Evolutionary conservation across 2,329 filamentous ascomycete species (phyloP).

Genomic region (Alternaria dauci): DNA sequence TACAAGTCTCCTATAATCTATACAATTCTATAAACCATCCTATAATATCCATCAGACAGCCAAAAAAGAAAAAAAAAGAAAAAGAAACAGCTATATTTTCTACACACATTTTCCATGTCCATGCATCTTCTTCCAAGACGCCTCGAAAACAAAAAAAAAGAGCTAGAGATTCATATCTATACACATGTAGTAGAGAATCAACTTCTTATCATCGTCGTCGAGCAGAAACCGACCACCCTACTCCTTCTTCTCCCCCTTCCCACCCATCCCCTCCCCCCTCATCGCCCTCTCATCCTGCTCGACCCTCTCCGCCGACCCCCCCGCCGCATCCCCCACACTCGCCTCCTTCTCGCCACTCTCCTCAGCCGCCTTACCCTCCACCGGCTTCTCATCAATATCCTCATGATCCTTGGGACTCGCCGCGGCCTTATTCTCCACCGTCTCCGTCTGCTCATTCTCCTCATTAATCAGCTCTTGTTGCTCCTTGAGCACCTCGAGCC

Average conservation of each 20-base stretch:
- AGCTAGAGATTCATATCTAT: background rate
- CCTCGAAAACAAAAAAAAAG: too few species aligned
- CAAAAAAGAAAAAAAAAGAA: too few species aligned
- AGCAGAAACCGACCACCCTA: background rate
- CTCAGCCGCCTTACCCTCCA: constrained; percentile 33
- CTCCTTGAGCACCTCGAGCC: constrained; percentile 96
- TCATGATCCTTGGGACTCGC: constrained; percentile 84
- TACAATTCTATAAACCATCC: too few species aligned
- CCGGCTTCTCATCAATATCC: constrained; percentile 86
- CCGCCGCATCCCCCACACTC: constrained; percentile 34
- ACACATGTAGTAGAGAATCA: constrained; percentile 26
- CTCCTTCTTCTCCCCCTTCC: constrained; percentile 34
- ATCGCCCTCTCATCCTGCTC: constrained; percentile 45
- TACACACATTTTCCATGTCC: too few species aligned
- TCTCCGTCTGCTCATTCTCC: constrained; percentile 89
- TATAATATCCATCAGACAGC: too few species aligned
- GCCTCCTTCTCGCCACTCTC: constrained; percentile 43
- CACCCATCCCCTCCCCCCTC: constrained; percentile 30
- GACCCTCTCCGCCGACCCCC: constrained; percentile 43
- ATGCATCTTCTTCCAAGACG: too few species aligned
- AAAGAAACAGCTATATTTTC: too few species aligned
- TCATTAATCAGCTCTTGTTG: constrained; percentile 98
- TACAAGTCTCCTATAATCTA: too few species aligned
- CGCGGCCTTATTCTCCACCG: constrained; percentile 75
- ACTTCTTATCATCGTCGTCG: too few species aligned